These are phyloP conservation scores for Eucalyptus regnans DNA, from an alignment of 345 rosid genomes.

Conservation along the genomic window DNA sequence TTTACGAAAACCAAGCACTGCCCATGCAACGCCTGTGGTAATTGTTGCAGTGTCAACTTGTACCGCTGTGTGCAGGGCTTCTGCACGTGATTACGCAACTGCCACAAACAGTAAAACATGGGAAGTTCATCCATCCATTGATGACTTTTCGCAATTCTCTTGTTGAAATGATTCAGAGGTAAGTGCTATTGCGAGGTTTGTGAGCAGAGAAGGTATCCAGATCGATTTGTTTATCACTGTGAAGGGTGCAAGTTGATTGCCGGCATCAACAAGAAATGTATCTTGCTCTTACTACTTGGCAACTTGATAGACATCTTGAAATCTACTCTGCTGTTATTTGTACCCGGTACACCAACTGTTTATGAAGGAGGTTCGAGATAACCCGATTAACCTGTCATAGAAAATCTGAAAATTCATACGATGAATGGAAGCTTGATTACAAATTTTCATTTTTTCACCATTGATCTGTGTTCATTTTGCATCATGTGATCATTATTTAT, in stretches of 20 bases:
- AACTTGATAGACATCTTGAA: neutral
- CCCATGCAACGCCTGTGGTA: neutral
- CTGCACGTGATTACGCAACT: neutral
- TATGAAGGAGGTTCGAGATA: neutral
- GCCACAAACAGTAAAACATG: neutral
- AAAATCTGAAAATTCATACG: neutral
- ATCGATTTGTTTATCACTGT: neutral
- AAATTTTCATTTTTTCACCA: neutral
- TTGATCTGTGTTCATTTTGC: neutral
- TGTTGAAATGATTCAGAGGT: neutral
- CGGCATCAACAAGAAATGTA: neutral
- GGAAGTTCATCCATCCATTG: neutral
- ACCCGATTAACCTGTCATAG: neutral
- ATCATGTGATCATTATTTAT: neutral
- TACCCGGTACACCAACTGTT: neutral
- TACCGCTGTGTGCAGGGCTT: neutral
- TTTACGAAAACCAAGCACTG: neutral
- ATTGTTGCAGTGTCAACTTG: neutral
- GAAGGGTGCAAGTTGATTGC: neutral
- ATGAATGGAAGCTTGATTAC: neutral
- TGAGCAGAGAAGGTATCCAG: neutral
- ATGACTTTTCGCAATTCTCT: neutral
- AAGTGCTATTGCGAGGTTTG: neutral
- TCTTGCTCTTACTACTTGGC: neutral
- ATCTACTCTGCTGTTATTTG: neutral